Evolutionary conservation across 345 rosid genomes (phyloP).

Genomic region (Eutrema heterophyllum): DNA sequence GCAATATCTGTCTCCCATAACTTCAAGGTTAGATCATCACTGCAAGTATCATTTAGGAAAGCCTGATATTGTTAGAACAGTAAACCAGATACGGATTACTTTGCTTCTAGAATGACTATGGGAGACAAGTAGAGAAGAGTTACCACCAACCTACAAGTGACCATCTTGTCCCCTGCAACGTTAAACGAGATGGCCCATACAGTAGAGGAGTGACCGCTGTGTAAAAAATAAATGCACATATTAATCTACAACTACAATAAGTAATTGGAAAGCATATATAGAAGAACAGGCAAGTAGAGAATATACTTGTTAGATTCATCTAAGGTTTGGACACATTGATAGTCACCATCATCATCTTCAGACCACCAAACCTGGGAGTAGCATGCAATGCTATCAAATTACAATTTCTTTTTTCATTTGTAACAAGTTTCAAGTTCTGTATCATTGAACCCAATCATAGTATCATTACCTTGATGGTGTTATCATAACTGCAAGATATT

Average conservation of each 20-base stretch:
- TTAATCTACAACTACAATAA: conserved; percentile 5
- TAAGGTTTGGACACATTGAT: conserved; percentile 71
- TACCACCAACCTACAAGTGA: conserved; percentile 72
- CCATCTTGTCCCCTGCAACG: conserved; percentile 82
- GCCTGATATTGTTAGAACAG: conserved; percentile 1
- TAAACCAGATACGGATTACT: neutral
- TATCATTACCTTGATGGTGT: conserved; percentile 64
- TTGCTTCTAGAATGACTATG: neutral
- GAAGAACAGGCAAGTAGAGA: conserved; percentile 9
- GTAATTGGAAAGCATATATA: neutral
- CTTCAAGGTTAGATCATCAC: conserved; percentile 94
- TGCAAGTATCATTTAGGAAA: conserved; percentile 42
- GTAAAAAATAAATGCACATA: conserved; percentile 15
- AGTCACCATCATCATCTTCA: conserved; percentile 65
- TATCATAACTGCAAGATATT: conserved; percentile 89
- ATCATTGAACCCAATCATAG: neutral
- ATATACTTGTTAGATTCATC: conserved; percentile 64
- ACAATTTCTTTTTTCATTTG: neutral
- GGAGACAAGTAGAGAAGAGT: neutral
- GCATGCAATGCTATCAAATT: neutral
- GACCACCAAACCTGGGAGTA: conserved; percentile 87
- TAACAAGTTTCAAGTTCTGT: neutral
- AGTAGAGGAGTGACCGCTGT: conserved; percentile 91
- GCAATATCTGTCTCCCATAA: conserved; percentile 64
- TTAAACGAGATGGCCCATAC: conserved; percentile 85